Evolutionary conservation across 108 stramenopile genomes (phyloP).

Genomic region (Chaetoceros tenuissimus): DNA sequence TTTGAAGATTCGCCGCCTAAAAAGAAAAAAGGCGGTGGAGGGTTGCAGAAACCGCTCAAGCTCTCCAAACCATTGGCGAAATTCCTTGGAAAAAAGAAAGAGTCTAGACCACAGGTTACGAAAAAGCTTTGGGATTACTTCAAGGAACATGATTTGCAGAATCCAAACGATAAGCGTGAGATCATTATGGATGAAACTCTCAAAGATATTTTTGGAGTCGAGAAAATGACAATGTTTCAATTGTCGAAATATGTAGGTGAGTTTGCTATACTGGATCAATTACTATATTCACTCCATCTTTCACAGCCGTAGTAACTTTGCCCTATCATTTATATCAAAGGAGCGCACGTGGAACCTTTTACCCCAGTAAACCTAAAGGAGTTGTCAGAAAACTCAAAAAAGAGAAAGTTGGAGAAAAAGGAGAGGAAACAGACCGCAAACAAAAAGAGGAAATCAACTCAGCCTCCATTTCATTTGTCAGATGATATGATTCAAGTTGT

Average conservation of each 20-base stretch:
- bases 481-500: slow-evolving; percentile 52
- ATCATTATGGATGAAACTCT: slow-evolving; percentile 58
- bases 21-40: slow-evolving; percentile 25
- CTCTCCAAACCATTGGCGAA: slow-evolving; percentile 44
- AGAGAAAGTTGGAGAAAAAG: slow-evolving; percentile 28
- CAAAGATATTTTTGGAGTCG: slow-evolving; percentile 28
- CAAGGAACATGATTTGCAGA: slow-evolving; percentile 70
- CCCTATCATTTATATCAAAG: slow-evolving; percentile 43
- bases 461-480: slow-evolving; percentile 70
- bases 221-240: slow-evolving; percentile 36
- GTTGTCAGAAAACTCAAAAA: slow-evolving; percentile 19
- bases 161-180: slow-evolving; percentile 75
- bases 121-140: slow-evolving; percentile 85
- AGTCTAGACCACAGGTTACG: slow-evolving; percentile 74
- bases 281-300: no score
- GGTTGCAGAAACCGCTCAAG: slow-evolving; percentile 54
- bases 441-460: slow-evolving; percentile 18
- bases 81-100: slow-evolving; percentile 46
- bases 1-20: slow-evolving; percentile 16
- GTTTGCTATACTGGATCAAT: neutral
- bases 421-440: slow-evolving; percentile 6
- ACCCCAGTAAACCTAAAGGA: slow-evolving; percentile 61
- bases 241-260: neutral
- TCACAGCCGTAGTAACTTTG: slow-evolving; percentile 4
- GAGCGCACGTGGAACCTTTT: slow-evolving; percentile 67